A percentile compares a stretch with the other conserved stretches of the same genome.
Evolutionary conservation across 805 yeast genomes (phyloP).

Genomic region (Kazachstania martiniae): DNA sequence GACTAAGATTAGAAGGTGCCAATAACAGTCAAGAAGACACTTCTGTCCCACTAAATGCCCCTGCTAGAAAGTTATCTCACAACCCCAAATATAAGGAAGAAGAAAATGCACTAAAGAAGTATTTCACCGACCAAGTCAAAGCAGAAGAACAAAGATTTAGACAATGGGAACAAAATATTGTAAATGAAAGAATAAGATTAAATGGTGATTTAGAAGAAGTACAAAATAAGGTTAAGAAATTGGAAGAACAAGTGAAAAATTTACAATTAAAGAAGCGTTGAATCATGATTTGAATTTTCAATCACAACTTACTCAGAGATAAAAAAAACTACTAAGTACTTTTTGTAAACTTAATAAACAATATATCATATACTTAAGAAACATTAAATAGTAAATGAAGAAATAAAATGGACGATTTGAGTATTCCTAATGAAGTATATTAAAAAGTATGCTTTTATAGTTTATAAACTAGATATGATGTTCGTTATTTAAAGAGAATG

Average conservation of each 20-base stretch:
- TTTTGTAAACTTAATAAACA: no score
- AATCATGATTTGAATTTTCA: neutral
- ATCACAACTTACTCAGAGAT: no score
- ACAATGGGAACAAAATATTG: constrained; percentile 97
- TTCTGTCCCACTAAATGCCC: constrained; percentile 29
- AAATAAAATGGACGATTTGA: no score
- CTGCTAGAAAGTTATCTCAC: constrained; percentile 43
- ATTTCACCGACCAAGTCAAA: constrained; percentile 93
- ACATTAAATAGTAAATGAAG: no score
- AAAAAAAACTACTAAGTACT: no score
- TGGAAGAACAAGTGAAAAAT: constrained; percentile 66
- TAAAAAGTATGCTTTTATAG: no score
- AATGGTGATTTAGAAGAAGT: constrained; percentile 89
- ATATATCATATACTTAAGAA: no score
- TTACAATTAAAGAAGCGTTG: constrained; percentile 45
- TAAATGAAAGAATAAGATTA: constrained; percentile 86
- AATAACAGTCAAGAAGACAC: constrained; percentile 21
- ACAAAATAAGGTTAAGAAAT: constrained; percentile 60
- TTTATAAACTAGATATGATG: no score
- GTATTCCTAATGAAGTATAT: no score
- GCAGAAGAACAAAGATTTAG: constrained; percentile 94
- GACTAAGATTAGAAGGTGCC: constrained; percentile 49
- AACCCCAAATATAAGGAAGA: constrained; percentile 95
- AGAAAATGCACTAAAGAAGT: constrained; percentile 85
- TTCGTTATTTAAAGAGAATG: no score